Percentiles rank a stretch among this genome's conserved stretches.
Conservation (phyloP, 2,329 filamentous ascomycete genomes). For the Emydomyces testavorans region DNA sequence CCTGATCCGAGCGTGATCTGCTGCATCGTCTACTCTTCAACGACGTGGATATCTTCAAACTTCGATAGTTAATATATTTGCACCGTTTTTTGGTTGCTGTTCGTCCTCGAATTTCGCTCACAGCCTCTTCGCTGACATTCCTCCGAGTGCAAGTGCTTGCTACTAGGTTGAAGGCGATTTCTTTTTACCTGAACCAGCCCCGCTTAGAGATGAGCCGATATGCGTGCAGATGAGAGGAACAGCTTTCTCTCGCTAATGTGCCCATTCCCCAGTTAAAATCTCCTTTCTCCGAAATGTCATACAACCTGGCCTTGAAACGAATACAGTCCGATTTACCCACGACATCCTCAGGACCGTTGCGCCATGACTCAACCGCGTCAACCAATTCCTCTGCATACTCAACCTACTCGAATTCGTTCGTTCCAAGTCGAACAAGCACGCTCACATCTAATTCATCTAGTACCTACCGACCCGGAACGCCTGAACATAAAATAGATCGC, state of each 20-base stretch:
- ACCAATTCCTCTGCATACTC: slow-evolving; percentile 45
- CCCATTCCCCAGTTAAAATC: slow-evolving; percentile 24
- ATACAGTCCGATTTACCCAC: slow-evolving; percentile 30
- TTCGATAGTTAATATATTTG: background rate
- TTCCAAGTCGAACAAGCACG: slow-evolving; percentile 53
- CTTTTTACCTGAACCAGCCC: background rate
- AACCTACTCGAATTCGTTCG: slow-evolving; percentile 37
- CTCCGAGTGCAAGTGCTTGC: no score
- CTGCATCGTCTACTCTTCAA: background rate
- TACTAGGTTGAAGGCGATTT: no score
- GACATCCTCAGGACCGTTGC: slow-evolving; percentile 38
- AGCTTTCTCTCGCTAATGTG: slow-evolving; percentile 21
- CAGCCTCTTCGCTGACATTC: no score
- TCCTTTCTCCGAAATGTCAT: slow-evolving; percentile 31
- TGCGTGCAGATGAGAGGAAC: slow-evolving; percentile 29
- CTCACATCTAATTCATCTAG: slow-evolving; percentile 58
- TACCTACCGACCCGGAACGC: slow-evolving; percentile 11
- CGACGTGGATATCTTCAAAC: background rate
- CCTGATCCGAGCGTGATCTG: background rate
- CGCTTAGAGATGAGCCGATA: slow-evolving; percentile 25
- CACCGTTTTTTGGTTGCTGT: no score
- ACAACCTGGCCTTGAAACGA: slow-evolving; percentile 28
- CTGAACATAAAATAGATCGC: slow-evolving; percentile 3
- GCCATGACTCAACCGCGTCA: slow-evolving; percentile 46
- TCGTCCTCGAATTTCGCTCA: no score